Evolutionary conservation across 1,284 basidiomycete species (phyloP), one percentile per base, ranked within the genome.

Genomic region (Cryptococcus jaspeensis): DNA sequence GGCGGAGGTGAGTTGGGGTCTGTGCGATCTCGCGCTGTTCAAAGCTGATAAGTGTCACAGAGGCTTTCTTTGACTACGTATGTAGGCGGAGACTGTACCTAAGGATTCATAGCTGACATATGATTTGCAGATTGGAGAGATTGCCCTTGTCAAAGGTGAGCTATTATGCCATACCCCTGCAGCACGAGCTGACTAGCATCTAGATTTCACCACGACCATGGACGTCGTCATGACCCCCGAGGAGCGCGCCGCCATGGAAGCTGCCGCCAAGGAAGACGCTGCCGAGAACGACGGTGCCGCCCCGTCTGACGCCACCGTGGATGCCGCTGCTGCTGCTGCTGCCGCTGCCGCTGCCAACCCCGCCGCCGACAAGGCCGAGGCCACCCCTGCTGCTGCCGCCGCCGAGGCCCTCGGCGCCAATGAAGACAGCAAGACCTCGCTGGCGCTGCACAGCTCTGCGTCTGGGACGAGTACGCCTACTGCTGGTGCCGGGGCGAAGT

Each of bases 221-320:
- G 75, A 78, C 53, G 76, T 73, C 12, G 72, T 75, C 44, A 82
- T 83, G 81, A 85, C 88, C 0, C 92, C 95, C 5, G 94, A 97
- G 73, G 93, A 98, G 76, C 88, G 88, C 75, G 88, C 87, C 13
- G 92, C 91, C 67, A 81, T 92, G 65, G 90, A 93, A 76, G 85
- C 83, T 59, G 48, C 48, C 39, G 77, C 74, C 15, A 61, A 61
- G 42, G 66, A 62, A 42, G 61, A 59, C 22, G 69, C 58, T 13
- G 60, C 54, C 40, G 62, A 52, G 4, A 83, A 86, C 76, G 86
- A 87, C 68, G 78, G 77, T 35, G 76, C 78, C 22, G 67, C 62
- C 47, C 60, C 61, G 50, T 63, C 62, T 40, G 65, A 58, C 43
- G 53, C 56, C 8, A 69, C 76, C 13, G 57, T 66, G 6, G 63